Base-by-base conservation (phyloP, 768 basidiomycete genomes). In the Coprinellus micaceus region DNA sequence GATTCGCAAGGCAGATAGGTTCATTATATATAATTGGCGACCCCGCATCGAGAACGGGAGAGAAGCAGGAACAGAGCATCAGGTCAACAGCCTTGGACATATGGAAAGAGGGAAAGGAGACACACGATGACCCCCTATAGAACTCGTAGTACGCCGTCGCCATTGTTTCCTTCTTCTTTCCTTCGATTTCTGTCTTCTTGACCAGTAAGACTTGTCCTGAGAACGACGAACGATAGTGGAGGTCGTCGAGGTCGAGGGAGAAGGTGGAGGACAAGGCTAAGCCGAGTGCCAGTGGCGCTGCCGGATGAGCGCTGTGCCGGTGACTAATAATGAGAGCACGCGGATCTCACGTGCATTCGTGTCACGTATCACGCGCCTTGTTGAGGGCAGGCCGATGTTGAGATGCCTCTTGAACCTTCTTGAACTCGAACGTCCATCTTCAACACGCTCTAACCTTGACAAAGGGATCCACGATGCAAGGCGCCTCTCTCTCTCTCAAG, bases 111-210 rank as follows among this genome's bases (percentile, higher is more conserved):
- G 10, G 24, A 24, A 28, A 54, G 46, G 54, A 24, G 45, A 47
- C 89, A 66, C 77, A 94, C 91, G 91, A 91, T 41, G 91, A 91
- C 58, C 91, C 90, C 58, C 92, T 82, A 77, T 94, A 94, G 70
- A 94, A 92, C 72, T 94, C 91, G 70, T 94, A 94, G 77, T 93
- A 94, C 39, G 88, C 88, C 22, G 89, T 73, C 45, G 89, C 88
- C 89, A 90, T 90, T 24, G 52, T 58, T 17, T 9, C 28, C 28
- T 17, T 26, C 51, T 57, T 21, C 11, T 15, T 5, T 17, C 40
- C 40, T 6, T 15, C 19, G 36, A 9, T 9, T 43, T 21, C 15
- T 43, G 36, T 19, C 33, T 33, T 33, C 33, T 33, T 6, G 13
- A 33, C 33, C 33, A 33, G 33, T 33, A 33, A 13, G 33, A 6